Base-by-base conservation (phyloP, 352 stramenopile species). In the Globisporangium yorkense region DNA sequence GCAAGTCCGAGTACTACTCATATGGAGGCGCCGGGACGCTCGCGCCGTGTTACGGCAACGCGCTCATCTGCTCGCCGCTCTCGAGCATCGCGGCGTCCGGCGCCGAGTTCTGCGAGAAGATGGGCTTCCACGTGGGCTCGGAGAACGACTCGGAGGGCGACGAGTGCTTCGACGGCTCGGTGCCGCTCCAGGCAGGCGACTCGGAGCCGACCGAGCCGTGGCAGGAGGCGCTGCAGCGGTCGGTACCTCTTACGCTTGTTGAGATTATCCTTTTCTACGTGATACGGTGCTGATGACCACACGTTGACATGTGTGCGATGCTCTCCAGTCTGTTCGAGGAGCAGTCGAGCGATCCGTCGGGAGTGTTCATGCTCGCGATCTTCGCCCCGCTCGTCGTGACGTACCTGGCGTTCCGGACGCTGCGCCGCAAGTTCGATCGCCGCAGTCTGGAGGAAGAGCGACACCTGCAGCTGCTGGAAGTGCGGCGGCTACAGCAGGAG, bases 91-190 rank as follows among this genome's bases (percentile, higher is more conserved):
- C 74, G 39, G 40, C 63, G 7, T 74, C 66, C 18, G 80, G 82
- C 4, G 68, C 59, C 24, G 77, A 85, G 50, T 92, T 94, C 43
- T 94, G 84, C 62, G 56, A 67, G 18, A 72, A 84, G 52, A 94
- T 94, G 84, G 84, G 84, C 15, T 92, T 86, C 64, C 80, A 89
- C 24, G 82, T 90, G 39, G 84, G 80, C 41, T 74, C 61, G 21
- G 64, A 80, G 21, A 66, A 79, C 41, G 84, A 94, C 50, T 67
- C 63, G 7, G 84, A 94, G 55, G 84, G 83, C 7, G 63, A 77
- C 41, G 81, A 91, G 35, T 94, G 84, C 73, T 94, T 94, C 35
- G 84, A 94, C 48, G 82, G 84, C 43, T 92, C 82, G 3, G 78
- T 94, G 39, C 80, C 84, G 21, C 59, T 70, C 15, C 62, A 78